Base-by-base conservation (phyloP, 176 grass and related monocot genomes). In the Luzula sylvatica region DNA sequence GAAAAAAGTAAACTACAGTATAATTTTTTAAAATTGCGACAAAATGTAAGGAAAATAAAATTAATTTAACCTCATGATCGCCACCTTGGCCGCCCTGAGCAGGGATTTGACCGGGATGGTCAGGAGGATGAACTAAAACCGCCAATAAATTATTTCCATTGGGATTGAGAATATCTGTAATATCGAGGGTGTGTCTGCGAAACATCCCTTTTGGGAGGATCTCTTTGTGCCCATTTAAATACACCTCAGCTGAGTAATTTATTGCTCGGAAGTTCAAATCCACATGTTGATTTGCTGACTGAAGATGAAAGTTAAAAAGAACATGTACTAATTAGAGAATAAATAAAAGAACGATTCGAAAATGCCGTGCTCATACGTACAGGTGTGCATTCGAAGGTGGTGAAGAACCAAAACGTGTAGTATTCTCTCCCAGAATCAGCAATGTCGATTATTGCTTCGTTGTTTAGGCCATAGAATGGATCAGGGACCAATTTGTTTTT, bases 361-460 rank as follows among this genome's bases (percentile, higher is more conserved):
- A n/a, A 48, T 53, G 22, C 1, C 2, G 25, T 41, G 23, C 46
- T 26, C 9, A 3, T 53, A 63, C 73, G 21, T 77, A 96, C 90
- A 80, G 59, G 68, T 16, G 72, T 42, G 43, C 67, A 86, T 50
- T 82, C 52, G 67, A 96, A 96, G 5, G 84, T 71, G 21, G 74
- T 86, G 67, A 96, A 96, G 60, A 96, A 96, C 92, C 92, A 96
- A 72, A 96, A 96, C 2, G 92, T 89, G 71, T 89, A 96, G 72
- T 96, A 53, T 15, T 71, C 85, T 68, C 92, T 96, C 17, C 92
- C 92, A 16, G 92, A 73, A 57, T 96, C 72, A 3, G 81, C 78
- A 60, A 96, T 96, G 77, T 96, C 92, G 25, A 96, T 39, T 64
- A 96, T 89, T 16, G 92, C 68, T 71, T 96, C 71, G 67, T 96